Evolutionary conservation across 2,329 filamentous ascomycete species (phyloP), one percentile per base, ranked within the genome.

Genomic region (Myriosclerotinia curreyana): DNA sequence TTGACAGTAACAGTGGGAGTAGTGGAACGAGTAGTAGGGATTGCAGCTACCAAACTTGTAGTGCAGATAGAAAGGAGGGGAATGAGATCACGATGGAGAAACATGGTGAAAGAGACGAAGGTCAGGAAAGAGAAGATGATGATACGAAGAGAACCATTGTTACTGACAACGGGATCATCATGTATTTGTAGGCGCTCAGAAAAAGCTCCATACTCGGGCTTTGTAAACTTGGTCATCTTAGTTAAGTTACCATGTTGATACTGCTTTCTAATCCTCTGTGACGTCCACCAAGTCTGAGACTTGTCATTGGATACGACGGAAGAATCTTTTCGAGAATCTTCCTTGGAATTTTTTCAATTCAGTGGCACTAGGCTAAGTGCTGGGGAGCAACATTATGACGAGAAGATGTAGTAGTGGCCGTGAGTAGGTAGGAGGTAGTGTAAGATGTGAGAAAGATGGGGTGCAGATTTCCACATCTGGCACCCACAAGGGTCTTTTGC

Each of bases 1-100:
- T 67, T 70, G 7, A 71, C 60, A 3, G 69, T 67, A 9, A 65
- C 70, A 40, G 17, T 36, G 0, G 56, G 56, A 2, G 20, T 31
- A 7, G 12, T 9, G 14, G 51, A 15, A 22, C 31, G 51, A 5
- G 34, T 15, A 1, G 51, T 53, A 9, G 51, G 51, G n/a, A 36
- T 38, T 4, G 31, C 51, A n/a, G 31, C 34, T 8, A 53, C 51
- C 51, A 53, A 5, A 22, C 42, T n/a, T n/a, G 51, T 31, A 36
- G 51, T n/a, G 3, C n/a, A 53, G 1, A 53, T 20, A 12, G 51
- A 53, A 53, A 53, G 51, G 7, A 53, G 11, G 11, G 51, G 31
- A 2, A 53, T 0, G 12, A 53, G 51, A 22, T 53, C 20, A n/a
- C 51, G 51, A 36, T 8, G 31, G 12, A 22, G 51, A 22, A 53